Evolutionary conservation across 2,329 filamentous ascomycete species (phyloP).

Genomic region (Ploettnerulaceae sp.): DNA sequence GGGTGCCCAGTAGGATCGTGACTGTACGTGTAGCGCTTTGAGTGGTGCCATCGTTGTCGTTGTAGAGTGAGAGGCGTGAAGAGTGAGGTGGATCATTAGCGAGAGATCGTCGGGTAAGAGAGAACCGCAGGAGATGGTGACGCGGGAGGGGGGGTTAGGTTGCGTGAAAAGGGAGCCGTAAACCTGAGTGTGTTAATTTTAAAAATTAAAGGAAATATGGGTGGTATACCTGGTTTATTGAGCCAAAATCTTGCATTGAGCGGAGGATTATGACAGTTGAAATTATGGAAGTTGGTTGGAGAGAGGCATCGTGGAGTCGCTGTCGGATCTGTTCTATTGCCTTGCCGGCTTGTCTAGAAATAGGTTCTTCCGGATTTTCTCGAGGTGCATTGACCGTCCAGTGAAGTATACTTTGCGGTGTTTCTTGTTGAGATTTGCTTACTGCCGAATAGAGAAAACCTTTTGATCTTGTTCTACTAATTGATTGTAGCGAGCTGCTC

Average conservation of each 20-base stretch:
- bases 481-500: background rate
- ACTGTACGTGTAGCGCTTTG: constrained; percentile 80
- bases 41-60: constrained; percentile 37
- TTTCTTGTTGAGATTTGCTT: background rate
- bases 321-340: constrained; percentile 43
- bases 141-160: constrained; percentile 79
- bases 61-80: constrained; percentile 8
- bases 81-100: constrained; percentile 53
- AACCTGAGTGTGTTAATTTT: constrained; percentile 35
- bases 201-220: background rate
- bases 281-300: constrained; percentile 43
- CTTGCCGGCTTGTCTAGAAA: constrained; percentile 45
- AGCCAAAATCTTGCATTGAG: constrained; percentile 72
- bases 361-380: constrained; percentile 16
- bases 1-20: constrained; percentile 92
- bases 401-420: constrained; percentile 6
- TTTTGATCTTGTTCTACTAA: background rate
- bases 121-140: constrained; percentile 74
- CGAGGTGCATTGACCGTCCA: constrained; percentile 20
- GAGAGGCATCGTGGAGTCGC: constrained; percentile 36
- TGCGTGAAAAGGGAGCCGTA: constrained; percentile 71
- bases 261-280: constrained; percentile 66
- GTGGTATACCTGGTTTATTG: constrained; percentile 55
- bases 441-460: background rate
- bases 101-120: constrained; percentile 55